Conservation (phyloP, 2,329 filamentous ascomycete genomes). For the Tolypocladium amazonense region DNA sequence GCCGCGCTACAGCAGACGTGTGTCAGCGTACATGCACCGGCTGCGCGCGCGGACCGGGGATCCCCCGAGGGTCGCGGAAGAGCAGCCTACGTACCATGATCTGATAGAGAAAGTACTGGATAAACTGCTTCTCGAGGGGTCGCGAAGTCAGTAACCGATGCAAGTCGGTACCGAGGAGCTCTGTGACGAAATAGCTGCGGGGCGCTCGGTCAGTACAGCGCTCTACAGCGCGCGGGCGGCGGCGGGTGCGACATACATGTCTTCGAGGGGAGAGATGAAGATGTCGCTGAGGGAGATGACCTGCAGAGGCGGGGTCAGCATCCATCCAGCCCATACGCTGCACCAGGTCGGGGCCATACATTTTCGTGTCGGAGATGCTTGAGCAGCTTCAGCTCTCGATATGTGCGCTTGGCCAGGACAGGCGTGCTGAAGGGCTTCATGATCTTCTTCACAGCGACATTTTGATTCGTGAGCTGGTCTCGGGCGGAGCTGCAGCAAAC, state of each 20-base stretch:
- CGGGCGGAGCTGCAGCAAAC: constrained; percentile 67
- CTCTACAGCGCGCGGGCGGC: constrained; percentile 2
- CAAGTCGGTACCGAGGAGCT: constrained; percentile 91
- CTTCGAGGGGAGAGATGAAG: constrained; percentile 97
- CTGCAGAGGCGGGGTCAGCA: constrained; percentile 30
- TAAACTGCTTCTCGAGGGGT: constrained; percentile 97
- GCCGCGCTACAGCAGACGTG: constrained; percentile 54
- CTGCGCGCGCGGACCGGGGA: not conserved
- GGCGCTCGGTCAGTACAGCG: constrained; percentile 9
- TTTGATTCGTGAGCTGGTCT: constrained; percentile 93
- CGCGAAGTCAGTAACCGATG: constrained; percentile 91
- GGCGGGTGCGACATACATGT: constrained; percentile 59
- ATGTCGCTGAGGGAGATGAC: constrained; percentile 98
- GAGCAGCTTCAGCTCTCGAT: constrained; percentile 91
- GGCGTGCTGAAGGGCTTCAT: constrained; percentile 99
- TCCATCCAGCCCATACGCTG: not conserved
- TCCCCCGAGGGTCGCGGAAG: no score
- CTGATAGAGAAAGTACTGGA: constrained; percentile 99
- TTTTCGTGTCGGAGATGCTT: constrained; percentile 98
- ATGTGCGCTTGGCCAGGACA: constrained; percentile 93
- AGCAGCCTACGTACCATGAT: constrained; percentile 73
- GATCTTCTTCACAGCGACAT: constrained; percentile 99
- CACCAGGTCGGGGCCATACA: constrained; percentile 36
- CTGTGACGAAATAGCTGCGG: constrained; percentile 88
- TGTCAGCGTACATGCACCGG: constrained; percentile 1